A percentile compares a stretch with the other conserved stretches of the same genome.
These are phyloP conservation scores for Euphrasia confusa DNA, from an alignment of 257 asterid species.

Conservation along the genomic window DNA sequence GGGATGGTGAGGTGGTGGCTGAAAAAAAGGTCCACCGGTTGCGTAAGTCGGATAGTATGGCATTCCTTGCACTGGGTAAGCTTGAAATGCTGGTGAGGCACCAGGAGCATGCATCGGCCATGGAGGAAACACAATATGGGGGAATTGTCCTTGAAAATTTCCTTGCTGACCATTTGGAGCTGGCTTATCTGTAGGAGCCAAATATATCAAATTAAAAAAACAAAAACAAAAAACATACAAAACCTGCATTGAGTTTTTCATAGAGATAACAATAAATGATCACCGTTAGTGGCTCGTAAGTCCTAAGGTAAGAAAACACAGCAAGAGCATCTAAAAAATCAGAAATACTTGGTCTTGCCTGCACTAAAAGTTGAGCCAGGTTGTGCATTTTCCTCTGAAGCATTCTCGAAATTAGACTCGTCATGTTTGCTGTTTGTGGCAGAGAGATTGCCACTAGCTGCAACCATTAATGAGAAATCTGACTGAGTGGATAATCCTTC, in stretches of 20 bases:
- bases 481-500: conserved; percentile 41
- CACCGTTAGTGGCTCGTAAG: too few species aligned
- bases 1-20: conserved; percentile 42
- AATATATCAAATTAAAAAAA: neutral
- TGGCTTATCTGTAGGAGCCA: conserved; percentile 27
- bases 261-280: too few species aligned
- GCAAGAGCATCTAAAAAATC: neutral
- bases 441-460: conserved; percentile 52
- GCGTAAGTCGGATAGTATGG: conserved; percentile 59
- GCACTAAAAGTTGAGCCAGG: conserved; percentile 25
- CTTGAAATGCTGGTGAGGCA: conserved; percentile 48
- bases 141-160: conserved; percentile 55
- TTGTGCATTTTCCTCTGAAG: conserved; percentile 40
- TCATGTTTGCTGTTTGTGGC: conserved; percentile 36
- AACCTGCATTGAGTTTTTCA: too few species aligned
- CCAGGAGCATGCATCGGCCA: conserved; percentile 64
- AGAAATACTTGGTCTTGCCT: conserved; percentile 35
- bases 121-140: conserved; percentile 52
- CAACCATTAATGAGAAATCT: conserved; percentile 42
- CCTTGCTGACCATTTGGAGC: conserved; percentile 45
- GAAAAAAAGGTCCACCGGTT: conserved; percentile 46
- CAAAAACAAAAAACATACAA: neutral
- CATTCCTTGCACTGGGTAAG: conserved; percentile 74
- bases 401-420: conserved; percentile 34
- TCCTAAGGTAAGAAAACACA: too few species aligned